These are phyloP conservation scores for Vanrija humicola DNA, from an alignment of 1,284 basidiomycete genomes.

Conservation along the genomic window DNA sequence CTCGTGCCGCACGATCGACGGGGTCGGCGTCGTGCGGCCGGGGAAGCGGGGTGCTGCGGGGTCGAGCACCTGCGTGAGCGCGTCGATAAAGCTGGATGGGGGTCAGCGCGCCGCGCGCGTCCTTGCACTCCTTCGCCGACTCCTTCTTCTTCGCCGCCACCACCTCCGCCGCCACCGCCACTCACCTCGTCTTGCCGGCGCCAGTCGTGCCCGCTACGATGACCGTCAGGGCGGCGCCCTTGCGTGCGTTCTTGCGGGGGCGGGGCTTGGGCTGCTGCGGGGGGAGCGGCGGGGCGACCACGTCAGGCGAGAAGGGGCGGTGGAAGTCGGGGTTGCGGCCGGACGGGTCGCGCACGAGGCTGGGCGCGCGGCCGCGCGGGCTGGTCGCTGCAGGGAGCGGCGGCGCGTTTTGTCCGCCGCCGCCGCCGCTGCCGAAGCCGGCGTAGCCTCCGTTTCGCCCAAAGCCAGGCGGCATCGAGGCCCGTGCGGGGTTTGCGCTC, in stretches of 20 bases:
- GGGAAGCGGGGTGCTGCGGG: conserved; percentile 2
- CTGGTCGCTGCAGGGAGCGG: background rate
- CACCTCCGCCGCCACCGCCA: background rate
- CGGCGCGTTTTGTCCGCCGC: background rate
- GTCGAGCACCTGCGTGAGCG: conserved; percentile 14
- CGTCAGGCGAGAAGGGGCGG: conserved; percentile 32
- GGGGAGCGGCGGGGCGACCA: conserved; percentile 7
- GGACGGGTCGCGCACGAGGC: conserved; percentile 3
- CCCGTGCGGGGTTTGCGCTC: background rate
- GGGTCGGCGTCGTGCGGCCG: conserved; percentile 5
- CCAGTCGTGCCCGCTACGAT: conserved; percentile 38
- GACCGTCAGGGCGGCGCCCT: conserved; percentile 29
- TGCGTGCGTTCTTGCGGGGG: conserved; percentile 15
- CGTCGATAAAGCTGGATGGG: conserved; percentile 11
- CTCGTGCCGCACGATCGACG: conserved; percentile 11
- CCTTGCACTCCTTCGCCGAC: background rate
- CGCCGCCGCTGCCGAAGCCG: background rate
- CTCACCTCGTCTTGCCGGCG: conserved; percentile 41
- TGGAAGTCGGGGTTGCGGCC: conserved; percentile 26
- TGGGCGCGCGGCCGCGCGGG: conserved; percentile 4
- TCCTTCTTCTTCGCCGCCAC: background rate
- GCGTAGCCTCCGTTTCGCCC: background rate
- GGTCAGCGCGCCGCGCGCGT: conserved; percentile 8
- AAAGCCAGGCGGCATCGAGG: background rate
- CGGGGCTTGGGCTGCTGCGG: background rate